These are phyloP conservation scores for Podaxis pistillaris DNA, from an alignment of 768 basidiomycete genomes.

Conservation along the genomic window DNA sequence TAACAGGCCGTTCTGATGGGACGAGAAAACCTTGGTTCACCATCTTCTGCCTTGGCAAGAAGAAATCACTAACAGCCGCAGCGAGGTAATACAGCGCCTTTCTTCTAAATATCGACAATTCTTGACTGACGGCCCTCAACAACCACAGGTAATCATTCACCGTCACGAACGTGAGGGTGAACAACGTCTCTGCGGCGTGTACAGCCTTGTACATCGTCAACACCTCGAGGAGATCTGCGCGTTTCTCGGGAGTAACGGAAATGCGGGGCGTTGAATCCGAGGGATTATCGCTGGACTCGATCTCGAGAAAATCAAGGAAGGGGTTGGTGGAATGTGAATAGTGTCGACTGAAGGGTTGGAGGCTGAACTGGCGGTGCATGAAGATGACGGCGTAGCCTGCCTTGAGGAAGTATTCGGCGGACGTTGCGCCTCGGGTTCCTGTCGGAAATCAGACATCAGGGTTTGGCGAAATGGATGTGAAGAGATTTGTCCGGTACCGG, in stretches of 20 bases:
- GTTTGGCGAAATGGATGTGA: not conserved
- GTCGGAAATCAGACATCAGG: conserved; percentile 13
- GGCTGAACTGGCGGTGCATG: conserved; percentile 96
- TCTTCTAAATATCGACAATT: conserved; percentile 67
- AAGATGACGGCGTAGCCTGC: conserved; percentile 97
- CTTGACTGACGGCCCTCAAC: conserved; percentile 77
- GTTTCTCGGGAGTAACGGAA: conserved; percentile 64
- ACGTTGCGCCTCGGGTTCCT: conserved; percentile 97
- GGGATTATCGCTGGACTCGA: conserved; percentile 36
- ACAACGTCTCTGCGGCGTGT: conserved; percentile 68
- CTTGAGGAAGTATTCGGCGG: conserved; percentile 95
- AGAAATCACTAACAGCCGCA: conserved; percentile 98
- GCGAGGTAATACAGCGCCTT: conserved; percentile 94
- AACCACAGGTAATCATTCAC: conserved; percentile 97
- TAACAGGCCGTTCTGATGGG: too few relatives aligned
- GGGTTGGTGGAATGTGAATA: conserved; percentile 99
- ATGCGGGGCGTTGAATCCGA: conserved; percentile 45
- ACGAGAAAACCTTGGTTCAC: conserved; percentile 44
- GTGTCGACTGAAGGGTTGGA: conserved; percentile 96
- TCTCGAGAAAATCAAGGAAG: conserved; percentile 92
- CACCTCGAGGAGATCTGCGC: conserved; percentile 65
- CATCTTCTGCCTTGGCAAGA: conserved; percentile 88
- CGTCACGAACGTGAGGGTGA: conserved; percentile 88
- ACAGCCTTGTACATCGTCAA: conserved; percentile 80
- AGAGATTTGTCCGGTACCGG: conserved; percentile 53